These are phyloP conservation scores for Amanita thiersii DNA, from an alignment of 768 basidiomycete genomes.

Conservation along the genomic window DNA sequence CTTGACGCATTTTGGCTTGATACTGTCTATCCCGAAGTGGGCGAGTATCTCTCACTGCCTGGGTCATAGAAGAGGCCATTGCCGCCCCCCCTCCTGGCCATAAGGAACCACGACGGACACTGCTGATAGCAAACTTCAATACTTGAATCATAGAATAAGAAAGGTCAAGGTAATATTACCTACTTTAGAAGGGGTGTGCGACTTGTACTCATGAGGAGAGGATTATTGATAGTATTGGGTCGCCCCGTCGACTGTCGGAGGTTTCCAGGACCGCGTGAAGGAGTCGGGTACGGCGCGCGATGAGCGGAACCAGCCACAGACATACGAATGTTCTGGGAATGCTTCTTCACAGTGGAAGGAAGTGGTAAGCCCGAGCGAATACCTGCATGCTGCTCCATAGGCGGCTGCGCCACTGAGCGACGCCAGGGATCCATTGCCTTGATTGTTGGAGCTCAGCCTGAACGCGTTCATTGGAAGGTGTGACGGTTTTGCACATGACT, in stretches of 20 bases:
- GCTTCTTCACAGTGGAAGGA: conserved; percentile 71
- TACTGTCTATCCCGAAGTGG: conserved; percentile 72
- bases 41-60: conserved; percentile 63
- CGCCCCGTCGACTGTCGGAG: conserved; percentile 63
- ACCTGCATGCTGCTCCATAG: conserved; percentile 39
- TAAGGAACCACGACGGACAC: conserved; percentile 67
- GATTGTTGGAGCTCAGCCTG: not conserved
- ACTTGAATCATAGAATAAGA: conserved; percentile 6
- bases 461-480: not conserved
- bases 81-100: conserved; percentile 54
- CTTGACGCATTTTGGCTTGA: conserved; percentile 68
- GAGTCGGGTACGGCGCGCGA: conserved; percentile 41
- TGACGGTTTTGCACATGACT: conserved; percentile 9
- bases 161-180: conserved; percentile 16
- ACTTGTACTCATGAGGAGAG: conserved; percentile 64
- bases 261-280: conserved; percentile 29
- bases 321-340: conserved; percentile 47
- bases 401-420: conserved; percentile 51
- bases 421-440: conserved; percentile 41
- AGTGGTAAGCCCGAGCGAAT: conserved; percentile 63
- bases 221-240: conserved; percentile 65
- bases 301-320: conserved; percentile 73
- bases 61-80: conserved; percentile 33
- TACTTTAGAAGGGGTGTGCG: conserved; percentile 72
- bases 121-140: conserved; percentile 28